Percentiles rank a stretch among this genome's conserved stretches.
phyloP scores from a whole-genome alignment of 2,329 filamentous ascomycete genomes.

The Thielaviopsis euricoi region DNA sequence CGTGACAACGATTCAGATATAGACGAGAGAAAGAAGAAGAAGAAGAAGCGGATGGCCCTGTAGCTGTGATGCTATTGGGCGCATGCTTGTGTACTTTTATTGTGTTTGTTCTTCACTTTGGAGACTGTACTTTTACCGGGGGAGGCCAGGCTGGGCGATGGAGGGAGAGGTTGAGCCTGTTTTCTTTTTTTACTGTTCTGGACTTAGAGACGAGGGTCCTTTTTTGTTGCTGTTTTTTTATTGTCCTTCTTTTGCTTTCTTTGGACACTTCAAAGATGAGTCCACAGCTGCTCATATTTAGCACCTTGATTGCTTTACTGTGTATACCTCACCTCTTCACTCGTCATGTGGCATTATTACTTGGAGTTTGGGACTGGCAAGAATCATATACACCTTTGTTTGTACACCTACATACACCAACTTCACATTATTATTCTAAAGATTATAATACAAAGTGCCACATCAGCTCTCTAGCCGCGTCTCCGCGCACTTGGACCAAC shows the following conservation, averaged over 20 bases:
- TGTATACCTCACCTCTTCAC: neutral
- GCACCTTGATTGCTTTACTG: neutral
- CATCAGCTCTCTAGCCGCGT: neutral
- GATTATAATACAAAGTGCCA: neutral
- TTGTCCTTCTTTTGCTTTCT: too few relatives aligned
- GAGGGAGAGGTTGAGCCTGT: neutral
- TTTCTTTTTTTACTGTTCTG: neutral
- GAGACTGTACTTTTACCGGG: slow-evolving; percentile 6
- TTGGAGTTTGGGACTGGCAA: neutral
- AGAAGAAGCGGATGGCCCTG: neutral
- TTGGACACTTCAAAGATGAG: neutral
- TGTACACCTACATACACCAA: neutral
- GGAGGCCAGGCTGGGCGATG: neutral
- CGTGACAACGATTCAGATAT: too few relatives aligned
- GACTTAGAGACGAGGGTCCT: neutral
- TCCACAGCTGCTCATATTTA: neutral
- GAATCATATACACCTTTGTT: neutral
- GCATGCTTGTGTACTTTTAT: slow-evolving; percentile 2
- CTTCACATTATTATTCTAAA: neutral
- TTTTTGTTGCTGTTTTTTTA: neutral
- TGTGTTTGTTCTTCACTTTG: slow-evolving; percentile 2
- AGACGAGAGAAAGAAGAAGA: neutral
- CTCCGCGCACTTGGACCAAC: neutral
- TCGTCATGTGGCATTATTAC: neutral
- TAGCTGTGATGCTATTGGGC: neutral